Evolutionary conservation across 805 yeast species (phyloP), one percentile per base, ranked within the genome.

Genomic region (Candida montana): DNA sequence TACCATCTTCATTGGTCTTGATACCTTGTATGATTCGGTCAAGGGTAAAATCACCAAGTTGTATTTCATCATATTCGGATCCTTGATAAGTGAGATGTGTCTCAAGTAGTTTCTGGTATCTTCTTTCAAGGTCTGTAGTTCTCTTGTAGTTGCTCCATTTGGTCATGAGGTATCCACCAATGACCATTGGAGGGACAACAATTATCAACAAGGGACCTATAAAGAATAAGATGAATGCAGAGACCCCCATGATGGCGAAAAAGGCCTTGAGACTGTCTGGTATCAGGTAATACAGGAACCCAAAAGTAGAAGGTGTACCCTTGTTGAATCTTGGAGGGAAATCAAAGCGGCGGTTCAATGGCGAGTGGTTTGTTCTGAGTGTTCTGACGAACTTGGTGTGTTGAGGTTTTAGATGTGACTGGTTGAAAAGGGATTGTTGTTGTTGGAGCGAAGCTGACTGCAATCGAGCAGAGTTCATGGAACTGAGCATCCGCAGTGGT

Each of bases 131-230:
- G 3, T 47, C 54, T 2, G 21, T 24, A 2, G 37, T 30, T 27
- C 52, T 34, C 15, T 39, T 49, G 27, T 46, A 46, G 13, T 38
- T 16, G 10, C 28, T 30, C 19, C 42, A 30, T 20, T 41, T 49
- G 4, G 41, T 27, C 8, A 50, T 3, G 13, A 56, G 35, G 27
- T 44, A 44, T 8, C 51, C 52, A 33, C 54, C 55, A 20, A 53
- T 30, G 15, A 52, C 27, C 36, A 56, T 28, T 1, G 59, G 59
- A 3, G 60, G 60, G 1, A 49, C 39, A 1, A 52, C 44, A 17
- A 54, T 46, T 30, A 56, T 48, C 29, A 56, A 36, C 24, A 56
- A 19, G 1, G 60, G 59, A 20, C 48, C 50, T 32, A 49, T 42
- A 29, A 49, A 37, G 39, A 47, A 45, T 19, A 47, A 13, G 4